phyloP scores from a whole-genome alignment of 441 rosid species.

The Pelargonium cotyledonis region DNA sequence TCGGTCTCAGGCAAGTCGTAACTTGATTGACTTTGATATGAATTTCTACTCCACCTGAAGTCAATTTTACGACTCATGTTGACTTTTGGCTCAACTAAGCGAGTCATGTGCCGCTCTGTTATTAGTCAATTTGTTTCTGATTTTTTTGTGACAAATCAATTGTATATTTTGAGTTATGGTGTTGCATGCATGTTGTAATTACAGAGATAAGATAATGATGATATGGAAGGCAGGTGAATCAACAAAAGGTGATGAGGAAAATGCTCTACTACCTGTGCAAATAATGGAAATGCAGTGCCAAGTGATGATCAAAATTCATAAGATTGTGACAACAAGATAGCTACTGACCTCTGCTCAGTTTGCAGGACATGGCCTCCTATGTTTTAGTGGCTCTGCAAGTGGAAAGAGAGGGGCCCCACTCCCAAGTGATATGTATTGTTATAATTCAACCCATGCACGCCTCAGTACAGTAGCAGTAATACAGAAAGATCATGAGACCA shows the following conservation, averaged over 20 bases:
- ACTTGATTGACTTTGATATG: too few species aligned
- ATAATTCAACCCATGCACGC: conserved; percentile 2
- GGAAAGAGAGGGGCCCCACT: not conserved
- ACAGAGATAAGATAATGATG: not conserved
- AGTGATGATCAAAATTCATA: not conserved
- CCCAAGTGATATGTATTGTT: not conserved
- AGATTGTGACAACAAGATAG: conserved; percentile 1
- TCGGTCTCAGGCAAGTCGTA: too few species aligned
- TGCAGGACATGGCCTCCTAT: not conserved
- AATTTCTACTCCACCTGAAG: too few species aligned
- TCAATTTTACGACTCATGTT: too few species aligned
- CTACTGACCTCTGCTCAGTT: not conserved
- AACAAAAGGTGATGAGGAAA: not conserved
- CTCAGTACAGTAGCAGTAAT: not conserved
- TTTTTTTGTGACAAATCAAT: too few species aligned
- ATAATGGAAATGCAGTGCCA: not conserved
- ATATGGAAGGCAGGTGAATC: not conserved
- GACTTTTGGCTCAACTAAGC: too few species aligned
- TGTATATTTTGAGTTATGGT: too few species aligned
- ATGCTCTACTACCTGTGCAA: not conserved
- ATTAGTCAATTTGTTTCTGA: too few species aligned
- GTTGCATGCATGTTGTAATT: not conserved
- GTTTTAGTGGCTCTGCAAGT: conserved; percentile 6
- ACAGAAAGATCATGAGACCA: not conserved
- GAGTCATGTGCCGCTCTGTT: too few species aligned